A percentile compares a stretch with the other conserved stretches of the same genome.
These are phyloP conservation scores for Nakazawaea pomicola DNA, from an alignment of 805 yeast genomes.

Conservation along the genomic window DNA sequence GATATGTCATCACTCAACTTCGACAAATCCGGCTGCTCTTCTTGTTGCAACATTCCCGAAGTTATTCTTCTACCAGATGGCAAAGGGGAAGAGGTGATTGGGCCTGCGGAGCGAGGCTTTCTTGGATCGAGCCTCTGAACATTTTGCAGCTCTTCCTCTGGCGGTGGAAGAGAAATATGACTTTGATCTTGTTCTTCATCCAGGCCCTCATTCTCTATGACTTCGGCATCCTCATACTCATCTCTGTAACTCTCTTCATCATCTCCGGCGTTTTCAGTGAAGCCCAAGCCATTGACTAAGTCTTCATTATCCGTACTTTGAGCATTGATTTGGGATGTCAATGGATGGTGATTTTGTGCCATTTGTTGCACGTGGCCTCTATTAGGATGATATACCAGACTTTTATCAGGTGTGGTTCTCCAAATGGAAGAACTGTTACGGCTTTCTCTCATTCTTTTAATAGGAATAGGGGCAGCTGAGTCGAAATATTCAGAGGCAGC, in stretches of 20 bases:
- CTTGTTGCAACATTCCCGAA: constrained; percentile 28
- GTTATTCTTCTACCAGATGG: constrained; percentile 30
- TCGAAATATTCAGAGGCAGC: constrained; percentile 11
- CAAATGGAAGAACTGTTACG: constrained; percentile 13
- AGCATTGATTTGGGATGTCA: constrained; percentile 3
- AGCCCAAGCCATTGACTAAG: too few species aligned
- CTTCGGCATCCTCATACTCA: constrained; percentile 13
- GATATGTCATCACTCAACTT: constrained; percentile 17
- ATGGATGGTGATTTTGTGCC: background rate
- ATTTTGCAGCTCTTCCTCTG: constrained; percentile 21
- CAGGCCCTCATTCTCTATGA: constrained; percentile 1
- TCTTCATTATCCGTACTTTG: constrained; percentile 8
- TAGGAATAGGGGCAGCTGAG: constrained; percentile 5
- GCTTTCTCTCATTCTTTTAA: constrained; percentile 5
- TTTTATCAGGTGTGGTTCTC: constrained; percentile 1
- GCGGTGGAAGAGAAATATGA: constrained; percentile 19
- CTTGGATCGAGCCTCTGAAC: constrained; percentile 17
- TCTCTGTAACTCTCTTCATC: constrained; percentile 10
- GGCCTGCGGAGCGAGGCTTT: constrained; percentile 13
- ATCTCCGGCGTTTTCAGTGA: constrained; percentile 5
- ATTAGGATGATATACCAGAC: too few species aligned
- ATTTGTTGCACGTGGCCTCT: too few species aligned
- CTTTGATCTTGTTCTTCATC: constrained; percentile 9
- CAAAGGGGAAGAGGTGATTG: constrained; percentile 25
- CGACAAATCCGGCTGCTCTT: constrained; percentile 29